phyloP scores from a whole-genome alignment of 495 filamentous ascomycete genomes.

The Choiromyces venosus region DNA sequence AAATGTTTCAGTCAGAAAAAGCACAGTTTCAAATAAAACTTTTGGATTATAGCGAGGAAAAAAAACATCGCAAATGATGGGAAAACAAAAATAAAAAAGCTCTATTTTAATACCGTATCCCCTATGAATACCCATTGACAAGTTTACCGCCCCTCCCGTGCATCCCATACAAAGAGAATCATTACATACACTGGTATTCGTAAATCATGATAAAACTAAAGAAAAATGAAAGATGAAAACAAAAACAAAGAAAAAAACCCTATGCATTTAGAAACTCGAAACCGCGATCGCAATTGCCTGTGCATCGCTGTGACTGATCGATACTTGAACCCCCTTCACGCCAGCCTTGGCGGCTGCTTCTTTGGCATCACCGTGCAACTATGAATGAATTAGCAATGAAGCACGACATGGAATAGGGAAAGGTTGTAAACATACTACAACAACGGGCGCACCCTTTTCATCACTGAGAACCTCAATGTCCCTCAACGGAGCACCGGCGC shows the following conservation, averaged over 20 bases:
- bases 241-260: not conserved
- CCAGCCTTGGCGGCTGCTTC: conserved; percentile 74
- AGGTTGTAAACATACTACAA: conserved; percentile 57
- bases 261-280: conserved; percentile 24
- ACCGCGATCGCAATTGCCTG: conserved; percentile 86
- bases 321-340: conserved; percentile 79
- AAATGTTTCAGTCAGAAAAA: not conserved
- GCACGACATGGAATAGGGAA: not conserved
- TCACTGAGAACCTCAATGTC: conserved; percentile 89
- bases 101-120: not conserved
- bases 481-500: conserved; percentile 80
- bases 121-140: not conserved
- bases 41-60: not conserved
- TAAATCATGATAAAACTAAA: not conserved
- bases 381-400: conserved; percentile 45
- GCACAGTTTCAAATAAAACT: not conserved
- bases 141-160: conserved; percentile 1
- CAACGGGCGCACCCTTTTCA: conserved; percentile 72
- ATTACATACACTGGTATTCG: conserved; percentile 1
- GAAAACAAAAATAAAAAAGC: not conserved
- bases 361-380: conserved; percentile 82
- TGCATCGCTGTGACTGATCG: conserved; percentile 86
- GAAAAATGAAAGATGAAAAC: not conserved
- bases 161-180: not conserved
- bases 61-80: too few species aligned